Evolutionary conservation across 2,329 filamentous ascomycete genomes (phyloP).

Genomic region (Periconia sp.): DNA sequence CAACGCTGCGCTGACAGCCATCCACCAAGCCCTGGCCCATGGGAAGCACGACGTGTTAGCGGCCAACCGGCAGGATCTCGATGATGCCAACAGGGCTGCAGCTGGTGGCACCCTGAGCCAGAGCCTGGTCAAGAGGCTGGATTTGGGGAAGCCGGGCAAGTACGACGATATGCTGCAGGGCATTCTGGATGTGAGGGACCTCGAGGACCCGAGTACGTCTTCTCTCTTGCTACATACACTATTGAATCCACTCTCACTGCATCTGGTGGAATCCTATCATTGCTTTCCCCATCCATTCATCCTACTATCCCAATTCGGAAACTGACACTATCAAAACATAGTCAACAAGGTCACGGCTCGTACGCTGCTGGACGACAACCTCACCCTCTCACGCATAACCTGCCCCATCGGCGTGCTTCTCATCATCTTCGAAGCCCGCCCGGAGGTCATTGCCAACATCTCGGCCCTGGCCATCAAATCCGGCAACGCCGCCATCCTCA

Average conservation of each 20-base stretch:
- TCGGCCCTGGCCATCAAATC: constrained; percentile 95
- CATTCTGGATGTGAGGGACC: constrained; percentile 80
- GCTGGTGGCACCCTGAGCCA: constrained; percentile 74
- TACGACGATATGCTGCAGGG: constrained; percentile 98
- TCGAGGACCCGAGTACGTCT: constrained; percentile 79
- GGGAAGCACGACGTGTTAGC: constrained; percentile 76
- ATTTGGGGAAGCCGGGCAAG: constrained; percentile 83
- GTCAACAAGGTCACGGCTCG: constrained; percentile 83
- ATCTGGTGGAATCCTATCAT: not conserved
- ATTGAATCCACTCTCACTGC: not conserved
- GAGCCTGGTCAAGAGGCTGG: constrained; percentile 84
- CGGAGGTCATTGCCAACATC: constrained; percentile 98
- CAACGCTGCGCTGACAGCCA: constrained; percentile 81
- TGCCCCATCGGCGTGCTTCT: constrained; percentile 97
- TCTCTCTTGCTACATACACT: not conserved
- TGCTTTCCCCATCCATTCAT: not conserved
- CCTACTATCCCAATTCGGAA: not conserved
- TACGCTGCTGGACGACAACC: constrained; percentile 82
- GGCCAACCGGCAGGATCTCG: constrained; percentile 83
- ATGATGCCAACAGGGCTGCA: constrained; percentile 71
- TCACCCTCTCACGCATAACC: constrained; percentile 83
- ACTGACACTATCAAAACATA: constrained; percentile 37
- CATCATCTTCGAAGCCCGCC: constrained; percentile 96
- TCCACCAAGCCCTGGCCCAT: constrained; percentile 73
- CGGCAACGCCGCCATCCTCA: constrained; percentile 93